Evolutionary conservation across 495 filamentous ascomycete species (phyloP).

Genomic region (Lentithecium fluviatile): DNA sequence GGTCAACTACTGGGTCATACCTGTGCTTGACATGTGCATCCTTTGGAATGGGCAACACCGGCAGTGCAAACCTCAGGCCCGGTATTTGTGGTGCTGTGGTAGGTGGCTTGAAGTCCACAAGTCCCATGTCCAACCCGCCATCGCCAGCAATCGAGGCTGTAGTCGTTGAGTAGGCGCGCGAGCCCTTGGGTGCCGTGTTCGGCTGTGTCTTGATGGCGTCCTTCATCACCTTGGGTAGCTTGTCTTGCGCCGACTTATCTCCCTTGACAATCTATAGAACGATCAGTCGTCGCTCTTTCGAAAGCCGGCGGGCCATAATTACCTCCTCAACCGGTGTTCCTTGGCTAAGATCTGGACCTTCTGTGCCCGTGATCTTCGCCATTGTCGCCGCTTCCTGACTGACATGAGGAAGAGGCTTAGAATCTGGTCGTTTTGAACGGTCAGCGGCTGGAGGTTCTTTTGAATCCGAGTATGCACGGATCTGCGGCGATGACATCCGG

Average conservation of each 20-base stretch:
- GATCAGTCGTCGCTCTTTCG: conserved; percentile 3
- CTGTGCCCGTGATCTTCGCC: conserved; percentile 28
- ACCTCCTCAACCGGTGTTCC: conserved; percentile 40
- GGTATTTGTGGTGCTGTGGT: conserved; percentile 37
- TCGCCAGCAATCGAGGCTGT: conserved; percentile 23
- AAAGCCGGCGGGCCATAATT: not conserved
- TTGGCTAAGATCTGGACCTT: conserved; percentile 32
- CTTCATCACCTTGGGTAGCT: conserved; percentile 68
- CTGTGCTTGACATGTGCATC: conserved; percentile 66
- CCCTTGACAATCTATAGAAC: conserved; percentile 59
- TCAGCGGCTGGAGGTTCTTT: conserved; percentile 16
- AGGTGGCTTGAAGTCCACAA: conserved; percentile 31
- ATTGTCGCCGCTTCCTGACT: conserved; percentile 33
- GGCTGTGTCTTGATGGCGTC: conserved; percentile 49
- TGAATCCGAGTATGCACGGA: conserved; percentile 20
- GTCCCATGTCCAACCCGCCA: conserved; percentile 30
- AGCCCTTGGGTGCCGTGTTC: conserved; percentile 43
- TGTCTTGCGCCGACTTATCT: conserved; percentile 60
- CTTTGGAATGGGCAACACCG: conserved; percentile 60
- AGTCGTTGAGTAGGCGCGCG: conserved; percentile 60
- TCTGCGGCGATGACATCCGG: conserved; percentile 7
- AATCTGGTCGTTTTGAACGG: conserved; percentile 15
- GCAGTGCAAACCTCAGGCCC: conserved; percentile 74
- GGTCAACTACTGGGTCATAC: conserved; percentile 77
- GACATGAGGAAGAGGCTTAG: conserved; percentile 25